Evolutionary conservation across 768 basidiomycete genomes (phyloP), one percentile per base, ranked within the genome.

Genomic region (Naganishia randhawae): DNA sequence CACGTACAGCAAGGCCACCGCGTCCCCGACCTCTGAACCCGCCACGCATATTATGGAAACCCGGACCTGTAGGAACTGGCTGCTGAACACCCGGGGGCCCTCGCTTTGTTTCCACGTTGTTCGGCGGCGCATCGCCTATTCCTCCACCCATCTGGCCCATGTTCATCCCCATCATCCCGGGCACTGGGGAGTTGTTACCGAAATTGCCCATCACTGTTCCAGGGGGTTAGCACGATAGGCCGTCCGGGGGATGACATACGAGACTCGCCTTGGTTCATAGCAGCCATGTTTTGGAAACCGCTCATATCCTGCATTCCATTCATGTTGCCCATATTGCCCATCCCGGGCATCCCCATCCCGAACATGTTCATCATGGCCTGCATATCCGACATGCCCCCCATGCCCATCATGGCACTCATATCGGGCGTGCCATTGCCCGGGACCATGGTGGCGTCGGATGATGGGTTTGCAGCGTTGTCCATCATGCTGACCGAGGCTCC

Each of bases 341-440:
- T 67, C 11, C 66, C 54, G 10, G 53, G 66, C 66, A 67, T 67
- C 6, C 52, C 52, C 66, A 67, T 67, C 16, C 67, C 67, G 19
- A 69, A 64, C 70, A 73, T 71, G 25, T 69, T 57, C 45, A 61
- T 51, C 54, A 71, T 70, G 69, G 74, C 71, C 25, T 64, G 73
- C 72, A 73, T 75, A 16, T 65, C 67, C 39, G 62, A 66, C 73
- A 73, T 91, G 74, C 81, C 81, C 27, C 57, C 87, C 9, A 89
- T 88, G 86, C 92, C 89, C 63, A 91, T 88, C 89, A 91, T 91
- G 69, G 88, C 86, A 42, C 90, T 87, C 66, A 91, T 83, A 68
- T 92, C 91, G 0, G 88, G 86, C 10, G 93, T 84, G 37, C 86
- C 86, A 32, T 86, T 83, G 68, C 74, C 77, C 31, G 75, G 77